Conservation (phyloP, 164 flowering plant species). For the Vitis vinifera region ASM3070453v1 NC_081823.1:3633001-3633500, state of each 20-base stretch:
- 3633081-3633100: background rate
- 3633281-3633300: conserved; percentile 95
- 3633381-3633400: conserved; percentile 86
- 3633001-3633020: background rate
- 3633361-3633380: conserved; percentile 65
- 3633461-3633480: conserved; percentile 85
- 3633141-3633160: conserved; percentile 78
- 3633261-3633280: conserved; percentile 13
- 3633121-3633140: conserved; percentile 19
- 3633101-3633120: background rate
- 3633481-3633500: conserved; percentile 92
- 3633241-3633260: conserved; percentile 2
- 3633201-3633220: conserved; percentile 92
- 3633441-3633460: conserved; percentile 71
- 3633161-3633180: conserved; percentile 96
- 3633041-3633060: background rate
- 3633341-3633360: conserved; percentile 97
- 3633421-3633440: conserved; percentile 88
- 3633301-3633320: conserved; percentile 90
- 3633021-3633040: background rate
- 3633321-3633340: conserved; percentile 92
- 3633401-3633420: conserved; percentile 88
- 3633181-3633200: conserved; percentile 89
- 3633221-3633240: conserved; percentile 28
- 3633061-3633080: background rate